phyloP scores from a whole-genome alignment of 257 asterid species.

The Plantago major region DNA sequence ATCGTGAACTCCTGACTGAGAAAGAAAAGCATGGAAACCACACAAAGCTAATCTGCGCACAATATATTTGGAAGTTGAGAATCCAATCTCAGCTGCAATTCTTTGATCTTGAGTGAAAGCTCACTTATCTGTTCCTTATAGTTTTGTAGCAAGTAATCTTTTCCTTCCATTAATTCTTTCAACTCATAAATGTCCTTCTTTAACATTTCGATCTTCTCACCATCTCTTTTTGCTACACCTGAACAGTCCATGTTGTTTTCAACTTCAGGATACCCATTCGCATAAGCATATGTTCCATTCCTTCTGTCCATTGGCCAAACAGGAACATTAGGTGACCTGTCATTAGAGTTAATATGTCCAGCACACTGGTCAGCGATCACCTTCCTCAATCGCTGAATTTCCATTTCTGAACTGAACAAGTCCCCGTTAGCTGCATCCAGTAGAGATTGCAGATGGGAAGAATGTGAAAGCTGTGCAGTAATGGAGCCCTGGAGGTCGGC shows the following conservation, averaged over 20 bases:
- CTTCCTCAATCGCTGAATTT: conserved; percentile 79
- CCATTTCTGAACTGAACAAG: conserved; percentile 72
- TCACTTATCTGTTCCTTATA: conserved; percentile 86
- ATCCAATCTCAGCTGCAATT: conserved; percentile 76
- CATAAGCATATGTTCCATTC: conserved; percentile 32
- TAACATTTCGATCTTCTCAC: conserved; percentile 66
- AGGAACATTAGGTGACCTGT: conserved; percentile 46
- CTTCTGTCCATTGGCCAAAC: conserved; percentile 36
- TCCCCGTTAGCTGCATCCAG: conserved; percentile 80
- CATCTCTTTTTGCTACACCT: conserved; percentile 46
- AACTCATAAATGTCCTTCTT: conserved; percentile 64
- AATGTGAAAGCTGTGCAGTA: conserved; percentile 53
- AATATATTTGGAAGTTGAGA: conserved; percentile 81
- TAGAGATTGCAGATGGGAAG: conserved; percentile 66
- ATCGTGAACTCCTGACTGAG: too few relatives aligned
- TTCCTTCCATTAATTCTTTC: conserved; percentile 76
- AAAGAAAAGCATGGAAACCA: neutral
- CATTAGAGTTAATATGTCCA: conserved; percentile 36
- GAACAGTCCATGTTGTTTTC: conserved; percentile 34
- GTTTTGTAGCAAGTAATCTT: conserved; percentile 73
- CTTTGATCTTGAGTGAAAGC: conserved; percentile 71
- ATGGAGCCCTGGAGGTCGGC: conserved; percentile 64
- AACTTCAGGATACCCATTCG: conserved; percentile 46
- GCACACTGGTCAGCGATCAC: conserved; percentile 84
- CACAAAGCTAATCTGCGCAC: conserved; percentile 38